A percentile compares a stretch with the other conserved stretches of the same genome.
phyloP scores from a whole-genome alignment of 768 basidiomycete genomes.

The Agaricus blazei region DNA sequence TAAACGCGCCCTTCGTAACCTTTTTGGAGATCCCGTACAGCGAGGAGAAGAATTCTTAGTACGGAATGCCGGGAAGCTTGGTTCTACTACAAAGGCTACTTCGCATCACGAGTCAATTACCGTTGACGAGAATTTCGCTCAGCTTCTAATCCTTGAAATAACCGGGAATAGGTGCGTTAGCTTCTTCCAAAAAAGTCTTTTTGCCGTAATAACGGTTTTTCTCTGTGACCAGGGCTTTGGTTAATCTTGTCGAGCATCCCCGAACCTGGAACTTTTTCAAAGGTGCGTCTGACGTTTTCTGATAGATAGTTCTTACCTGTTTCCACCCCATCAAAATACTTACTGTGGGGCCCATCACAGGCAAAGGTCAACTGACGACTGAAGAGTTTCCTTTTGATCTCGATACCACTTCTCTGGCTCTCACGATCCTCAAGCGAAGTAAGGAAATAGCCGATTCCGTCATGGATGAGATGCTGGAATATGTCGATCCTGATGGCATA shows the following conservation, averaged over 20 bases:
- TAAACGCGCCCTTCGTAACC: conserved; percentile 39
- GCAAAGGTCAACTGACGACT: conserved; percentile 38
- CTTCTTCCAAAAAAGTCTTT: neutral
- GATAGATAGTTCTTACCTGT: neutral
- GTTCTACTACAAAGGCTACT: conserved; percentile 38
- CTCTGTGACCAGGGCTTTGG: conserved; percentile 30
- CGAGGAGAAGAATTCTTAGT: conserved; percentile 38
- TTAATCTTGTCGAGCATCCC: conserved; percentile 35
- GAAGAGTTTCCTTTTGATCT: conserved; percentile 48
- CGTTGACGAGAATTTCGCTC: conserved; percentile 51
- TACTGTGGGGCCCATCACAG: conserved; percentile 14
- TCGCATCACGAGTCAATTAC: conserved; percentile 24
- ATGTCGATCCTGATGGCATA: conserved; percentile 45
- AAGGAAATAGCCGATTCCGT: conserved; percentile 31
- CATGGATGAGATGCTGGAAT: conserved; percentile 55
- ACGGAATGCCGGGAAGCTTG: conserved; percentile 31
- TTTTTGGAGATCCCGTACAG: conserved; percentile 39
- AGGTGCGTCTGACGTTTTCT: conserved; percentile 19
- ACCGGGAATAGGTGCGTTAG: conserved; percentile 36
- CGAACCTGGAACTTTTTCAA: conserved; percentile 54
- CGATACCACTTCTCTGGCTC: conserved; percentile 52
- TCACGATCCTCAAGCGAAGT: conserved; percentile 34
- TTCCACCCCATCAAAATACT: neutral
- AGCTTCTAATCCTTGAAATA: conserved; percentile 51
- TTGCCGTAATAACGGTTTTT: neutral